phyloP scores from a whole-genome alignment of 1,139 yeast species.

The Debaryomyces singareniensis region DNA sequence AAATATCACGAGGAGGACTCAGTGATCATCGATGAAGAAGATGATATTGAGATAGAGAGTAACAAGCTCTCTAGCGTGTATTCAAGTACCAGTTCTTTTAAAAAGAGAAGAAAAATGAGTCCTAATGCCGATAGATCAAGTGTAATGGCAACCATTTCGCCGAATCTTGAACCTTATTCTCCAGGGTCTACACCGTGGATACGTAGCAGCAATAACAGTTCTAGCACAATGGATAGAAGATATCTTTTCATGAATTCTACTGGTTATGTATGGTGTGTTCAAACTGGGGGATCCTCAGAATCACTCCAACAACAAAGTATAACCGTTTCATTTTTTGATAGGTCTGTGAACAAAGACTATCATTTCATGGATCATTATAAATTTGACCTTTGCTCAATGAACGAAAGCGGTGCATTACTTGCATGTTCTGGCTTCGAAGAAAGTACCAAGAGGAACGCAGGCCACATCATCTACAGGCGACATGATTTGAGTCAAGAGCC shows the following conservation, averaged over 20 bases:
- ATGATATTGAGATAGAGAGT: constrained; percentile 10
- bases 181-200: constrained; percentile 89
- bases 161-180: constrained; percentile 38
- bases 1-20: constrained; percentile 24
- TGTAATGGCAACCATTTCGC: constrained; percentile 1
- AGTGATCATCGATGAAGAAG: constrained; percentile 33
- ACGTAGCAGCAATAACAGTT: constrained; percentile 15
- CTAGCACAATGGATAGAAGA: constrained; percentile 41
- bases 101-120: constrained; percentile 19
- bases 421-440: constrained; percentile 38
- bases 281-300: constrained; percentile 21
- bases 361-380: constrained; percentile 74
- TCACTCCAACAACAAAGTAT: constrained; percentile 47
- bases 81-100: background rate
- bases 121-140: constrained; percentile 9
- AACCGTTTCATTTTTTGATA: constrained; percentile 83
- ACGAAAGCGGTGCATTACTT: constrained; percentile 58
- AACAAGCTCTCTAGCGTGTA: background rate
- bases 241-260: constrained; percentile 75
- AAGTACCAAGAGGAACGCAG: constrained; percentile 13
- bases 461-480: constrained; percentile 36
- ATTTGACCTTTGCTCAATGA: constrained; percentile 73
- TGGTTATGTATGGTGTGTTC: constrained; percentile 81
- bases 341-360: constrained; percentile 72
- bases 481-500: constrained; percentile 40